These are phyloP conservation scores for Auricularia cornea DNA, from an alignment of 768 basidiomycete genomes.

Conservation along the genomic window DNA sequence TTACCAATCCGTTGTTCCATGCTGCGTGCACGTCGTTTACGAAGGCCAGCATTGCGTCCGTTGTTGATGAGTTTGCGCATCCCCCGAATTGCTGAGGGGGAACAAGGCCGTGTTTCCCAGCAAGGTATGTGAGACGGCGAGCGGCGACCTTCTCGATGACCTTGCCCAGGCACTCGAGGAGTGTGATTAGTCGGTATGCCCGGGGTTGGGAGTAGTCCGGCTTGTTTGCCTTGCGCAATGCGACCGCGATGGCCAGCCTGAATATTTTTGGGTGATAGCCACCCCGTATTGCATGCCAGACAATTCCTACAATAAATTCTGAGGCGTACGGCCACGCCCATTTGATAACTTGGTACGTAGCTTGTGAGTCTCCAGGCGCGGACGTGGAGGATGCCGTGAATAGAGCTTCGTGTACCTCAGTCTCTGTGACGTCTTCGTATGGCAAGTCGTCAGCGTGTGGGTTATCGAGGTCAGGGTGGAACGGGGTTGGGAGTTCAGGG, in stretches of 20 bases:
- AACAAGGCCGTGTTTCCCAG: slow-evolving; percentile 17
- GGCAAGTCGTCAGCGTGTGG: background rate
- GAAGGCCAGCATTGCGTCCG: slow-evolving; percentile 12
- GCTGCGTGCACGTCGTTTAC: slow-evolving; percentile 13
- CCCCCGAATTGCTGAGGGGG: slow-evolving; percentile 23
- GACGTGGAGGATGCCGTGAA: background rate
- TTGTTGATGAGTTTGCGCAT: slow-evolving; percentile 6
- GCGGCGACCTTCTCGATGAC: slow-evolving; percentile 23
- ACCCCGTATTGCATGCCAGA: background rate
- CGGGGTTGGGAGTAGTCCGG: slow-evolving; percentile 26
- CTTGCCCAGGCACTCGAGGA: slow-evolving; percentile 29
- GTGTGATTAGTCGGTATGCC: slow-evolving; percentile 28
- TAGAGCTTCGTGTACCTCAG: background rate
- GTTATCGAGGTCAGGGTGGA: background rate
- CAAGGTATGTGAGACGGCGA: slow-evolving; percentile 15
- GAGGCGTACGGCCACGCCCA: background rate
- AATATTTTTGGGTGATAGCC: slow-evolving; percentile 12
- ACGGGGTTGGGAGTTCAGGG: background rate
- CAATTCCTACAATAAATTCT: background rate
- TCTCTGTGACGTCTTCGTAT: background rate
- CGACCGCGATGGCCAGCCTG: slow-evolving; percentile 22
- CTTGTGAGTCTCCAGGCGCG: background rate
- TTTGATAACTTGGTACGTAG: background rate
- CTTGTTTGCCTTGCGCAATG: slow-evolving; percentile 29
- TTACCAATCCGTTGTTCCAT: slow-evolving; percentile 6